Percentiles rank a stretch among this genome's conserved stretches.
Evolutionary conservation across 495 filamentous ascomycete genomes (phyloP).

Genomic region (Xylaria acuta): DNA sequence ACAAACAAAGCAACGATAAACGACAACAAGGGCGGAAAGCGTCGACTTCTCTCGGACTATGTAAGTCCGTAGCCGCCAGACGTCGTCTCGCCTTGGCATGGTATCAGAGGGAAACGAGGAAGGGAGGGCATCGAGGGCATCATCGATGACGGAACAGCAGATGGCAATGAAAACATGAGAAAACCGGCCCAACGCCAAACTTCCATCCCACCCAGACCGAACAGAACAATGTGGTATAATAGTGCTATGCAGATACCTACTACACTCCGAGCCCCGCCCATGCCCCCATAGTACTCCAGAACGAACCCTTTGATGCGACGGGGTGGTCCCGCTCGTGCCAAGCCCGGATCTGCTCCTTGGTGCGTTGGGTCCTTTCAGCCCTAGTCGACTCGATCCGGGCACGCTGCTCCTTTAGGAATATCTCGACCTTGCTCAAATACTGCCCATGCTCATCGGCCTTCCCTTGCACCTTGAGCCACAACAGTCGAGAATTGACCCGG

Average conservation of each 20-base stretch:
- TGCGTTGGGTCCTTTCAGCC: conserved; percentile 33
- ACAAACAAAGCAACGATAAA: conserved; percentile 16
- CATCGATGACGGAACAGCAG: conserved; percentile 7
- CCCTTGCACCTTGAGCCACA: conserved; percentile 53
- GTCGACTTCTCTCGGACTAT: conserved; percentile 4
- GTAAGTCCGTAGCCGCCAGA: background rate
- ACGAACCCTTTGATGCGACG: conserved; percentile 31
- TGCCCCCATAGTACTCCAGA: conserved; percentile 32
- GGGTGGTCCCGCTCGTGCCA: conserved; percentile 31
- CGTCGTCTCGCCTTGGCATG: conserved; percentile 12
- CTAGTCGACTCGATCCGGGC: conserved; percentile 31
- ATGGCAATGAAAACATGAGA: conserved; percentile 19
- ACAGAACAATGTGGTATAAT: conserved; percentile 34
- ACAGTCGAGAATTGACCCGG: conserved; percentile 53
- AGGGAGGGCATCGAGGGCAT: conserved; percentile 1
- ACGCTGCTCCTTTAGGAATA: conserved; percentile 41
- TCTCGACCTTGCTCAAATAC: conserved; percentile 49
- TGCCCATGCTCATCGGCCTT: conserved; percentile 47
- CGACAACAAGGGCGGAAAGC: background rate
- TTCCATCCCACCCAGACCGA: conserved; percentile 30
- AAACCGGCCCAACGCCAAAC: conserved; percentile 35
- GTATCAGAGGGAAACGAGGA: conserved; percentile 2
- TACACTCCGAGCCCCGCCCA: conserved; percentile 23
- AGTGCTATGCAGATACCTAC: conserved; percentile 15
- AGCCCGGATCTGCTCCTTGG: conserved; percentile 35